A percentile compares a stretch with the other conserved stretches of the same genome.
These are phyloP conservation scores for Pichia sp. DNA, from an alignment of 1,139 yeast species.

Conservation along the genomic window DNA sequence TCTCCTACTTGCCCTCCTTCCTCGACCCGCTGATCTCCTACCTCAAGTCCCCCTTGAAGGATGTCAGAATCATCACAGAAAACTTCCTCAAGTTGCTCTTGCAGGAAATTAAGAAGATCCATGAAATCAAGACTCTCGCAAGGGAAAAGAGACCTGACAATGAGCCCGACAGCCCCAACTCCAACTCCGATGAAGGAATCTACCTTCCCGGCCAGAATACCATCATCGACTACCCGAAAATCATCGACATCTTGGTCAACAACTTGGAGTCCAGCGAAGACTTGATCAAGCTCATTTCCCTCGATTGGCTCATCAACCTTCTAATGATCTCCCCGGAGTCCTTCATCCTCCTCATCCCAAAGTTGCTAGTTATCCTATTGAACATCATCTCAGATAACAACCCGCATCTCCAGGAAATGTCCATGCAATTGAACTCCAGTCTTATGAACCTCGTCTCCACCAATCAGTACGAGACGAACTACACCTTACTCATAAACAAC, in stretches of 20 bases:
- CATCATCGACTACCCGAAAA: constrained; percentile 71
- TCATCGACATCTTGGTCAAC: constrained; percentile 73
- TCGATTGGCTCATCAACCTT: constrained; percentile 79
- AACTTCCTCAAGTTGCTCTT: constrained; percentile 69
- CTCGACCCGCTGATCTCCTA: constrained; percentile 81
- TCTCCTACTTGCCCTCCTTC: constrained; percentile 84
- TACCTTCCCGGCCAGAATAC: constrained; percentile 86
- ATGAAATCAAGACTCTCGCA: constrained; percentile 57
- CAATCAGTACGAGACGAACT: constrained; percentile 41
- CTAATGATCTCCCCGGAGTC: constrained; percentile 73
- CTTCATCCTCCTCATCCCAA: constrained; percentile 61
- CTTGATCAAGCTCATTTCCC: constrained; percentile 74
- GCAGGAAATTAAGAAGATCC: constrained; percentile 73
- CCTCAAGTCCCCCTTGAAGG: constrained; percentile 78
- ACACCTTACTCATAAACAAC: constrained; percentile 55
- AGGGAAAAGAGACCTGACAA: not conserved
- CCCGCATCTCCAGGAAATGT: constrained; percentile 48
- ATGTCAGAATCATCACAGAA: constrained; percentile 83
- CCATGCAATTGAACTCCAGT: constrained; percentile 49
- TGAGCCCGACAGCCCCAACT: constrained; percentile 23
- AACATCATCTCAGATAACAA: constrained; percentile 54
- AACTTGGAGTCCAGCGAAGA: constrained; percentile 71
- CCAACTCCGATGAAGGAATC: constrained; percentile 34
- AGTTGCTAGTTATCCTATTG: constrained; percentile 51
- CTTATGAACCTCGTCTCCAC: constrained; percentile 44